These are phyloP conservation scores for Zygosaccharomyces sapae DNA, from an alignment of 1,139 yeast genomes.

Conservation along the genomic window DNA sequence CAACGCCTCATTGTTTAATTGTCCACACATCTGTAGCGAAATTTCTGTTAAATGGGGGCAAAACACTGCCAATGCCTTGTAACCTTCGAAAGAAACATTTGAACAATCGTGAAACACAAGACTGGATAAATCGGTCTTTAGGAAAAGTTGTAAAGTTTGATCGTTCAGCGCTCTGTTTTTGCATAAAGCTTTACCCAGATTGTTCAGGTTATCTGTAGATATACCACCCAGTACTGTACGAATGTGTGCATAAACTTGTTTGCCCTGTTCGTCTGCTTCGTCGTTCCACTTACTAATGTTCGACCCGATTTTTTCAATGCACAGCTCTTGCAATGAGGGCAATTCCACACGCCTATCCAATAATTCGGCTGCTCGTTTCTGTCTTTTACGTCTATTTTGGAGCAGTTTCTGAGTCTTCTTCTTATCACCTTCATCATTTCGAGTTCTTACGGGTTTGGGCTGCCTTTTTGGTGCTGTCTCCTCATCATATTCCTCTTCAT, in stretches of 20 bases:
- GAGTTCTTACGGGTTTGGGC: neutral
- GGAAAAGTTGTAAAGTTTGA: conserved; percentile 65
- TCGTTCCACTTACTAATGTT: conserved; percentile 47
- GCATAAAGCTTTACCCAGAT: conserved; percentile 76
- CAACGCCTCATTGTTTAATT: conserved; percentile 72
- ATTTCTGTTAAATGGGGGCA: conserved; percentile 70
- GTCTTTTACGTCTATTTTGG: conserved; percentile 66
- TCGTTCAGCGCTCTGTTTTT: conserved; percentile 75
- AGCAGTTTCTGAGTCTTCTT: conserved; percentile 42
- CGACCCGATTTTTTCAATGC: conserved; percentile 65
- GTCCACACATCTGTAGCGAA: conserved; percentile 89
- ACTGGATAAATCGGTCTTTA: conserved; percentile 52
- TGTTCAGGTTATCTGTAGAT: conserved; percentile 47
- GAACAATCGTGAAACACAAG: conserved; percentile 93
- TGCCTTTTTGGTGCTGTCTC: conserved; percentile 5
- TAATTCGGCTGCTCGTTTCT: conserved; percentile 77
- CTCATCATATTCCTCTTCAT: conserved; percentile 31
- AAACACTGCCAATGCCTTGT: conserved; percentile 66
- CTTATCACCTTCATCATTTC: conserved; percentile 12
- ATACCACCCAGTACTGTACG: conserved; percentile 36
- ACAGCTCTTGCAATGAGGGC: conserved; percentile 76
- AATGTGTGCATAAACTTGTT: conserved; percentile 23
- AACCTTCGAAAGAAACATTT: conserved; percentile 60
- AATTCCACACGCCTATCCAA: conserved; percentile 62
- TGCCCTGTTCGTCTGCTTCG: conserved; percentile 13